Evolutionary conservation across 306 rosid species (phyloP).

Genomic region (Castanospermum australe): DNA sequence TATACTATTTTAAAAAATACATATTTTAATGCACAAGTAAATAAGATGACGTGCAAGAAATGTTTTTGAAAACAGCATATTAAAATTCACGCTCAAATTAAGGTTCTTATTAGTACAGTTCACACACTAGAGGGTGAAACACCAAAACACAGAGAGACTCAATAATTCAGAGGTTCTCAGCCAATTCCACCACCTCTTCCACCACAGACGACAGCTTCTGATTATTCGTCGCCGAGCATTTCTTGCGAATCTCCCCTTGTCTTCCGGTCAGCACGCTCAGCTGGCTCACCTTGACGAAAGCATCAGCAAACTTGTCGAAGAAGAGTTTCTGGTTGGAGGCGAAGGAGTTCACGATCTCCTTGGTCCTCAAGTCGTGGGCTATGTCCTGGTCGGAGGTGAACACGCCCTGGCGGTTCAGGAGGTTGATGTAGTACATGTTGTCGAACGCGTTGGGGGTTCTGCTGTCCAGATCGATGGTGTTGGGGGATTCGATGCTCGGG

Average conservation of each 20-base stretch:
- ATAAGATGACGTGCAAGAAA: no score
- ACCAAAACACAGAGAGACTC: no score
- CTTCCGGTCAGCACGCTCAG: slow-evolving; percentile 47
- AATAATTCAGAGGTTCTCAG: not conserved
- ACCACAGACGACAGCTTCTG: slow-evolving; percentile 12
- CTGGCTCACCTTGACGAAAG: slow-evolving; percentile 59
- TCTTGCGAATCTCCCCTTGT: slow-evolving; percentile 45
- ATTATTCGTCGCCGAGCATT: not conserved
- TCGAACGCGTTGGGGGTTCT: slow-evolving; percentile 47
- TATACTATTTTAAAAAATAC: no score
- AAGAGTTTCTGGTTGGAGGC: slow-evolving; percentile 42
- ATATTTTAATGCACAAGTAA: no score
- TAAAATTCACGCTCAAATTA: no score
- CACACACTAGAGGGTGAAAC: no score
- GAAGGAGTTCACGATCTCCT: slow-evolving; percentile 41
- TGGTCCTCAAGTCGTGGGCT: slow-evolving; percentile 27
- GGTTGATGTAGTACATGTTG: slow-evolving; percentile 59
- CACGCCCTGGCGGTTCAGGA: slow-evolving; percentile 52
- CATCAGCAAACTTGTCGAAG: slow-evolving; percentile 42
- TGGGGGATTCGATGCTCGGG: not conserved
- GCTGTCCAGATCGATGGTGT: slow-evolving; percentile 35
- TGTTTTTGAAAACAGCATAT: no score
- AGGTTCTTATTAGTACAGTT: no score
- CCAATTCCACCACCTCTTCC: slow-evolving; percentile 8
- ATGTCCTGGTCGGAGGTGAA: slow-evolving; percentile 64